Evolutionary conservation across 2,329 filamentous ascomycete genomes (phyloP), one percentile per base, ranked within the genome.

Genomic region (Corynespora cassiicola): DNA sequence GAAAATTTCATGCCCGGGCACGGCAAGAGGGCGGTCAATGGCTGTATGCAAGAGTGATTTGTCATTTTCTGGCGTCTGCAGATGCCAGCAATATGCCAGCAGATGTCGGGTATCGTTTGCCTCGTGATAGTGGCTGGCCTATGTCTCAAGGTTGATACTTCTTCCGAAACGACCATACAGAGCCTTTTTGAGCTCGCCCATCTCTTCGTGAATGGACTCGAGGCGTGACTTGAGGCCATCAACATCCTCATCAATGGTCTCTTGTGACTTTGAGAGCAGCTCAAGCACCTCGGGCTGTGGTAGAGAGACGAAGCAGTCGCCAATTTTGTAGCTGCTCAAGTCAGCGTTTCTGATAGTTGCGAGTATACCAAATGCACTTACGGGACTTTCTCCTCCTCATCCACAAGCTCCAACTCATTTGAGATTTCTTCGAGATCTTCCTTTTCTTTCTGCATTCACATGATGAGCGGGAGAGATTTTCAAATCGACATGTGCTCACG

Each of bases 81-180:
- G n/a, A n/a, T n/a, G n/a, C n/a, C n/a, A n/a, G n/a, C n/a, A n/a
- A n/a, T n/a, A n/a, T n/a, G n/a, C n/a, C n/a, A n/a, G n/a, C n/a
- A n/a, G n/a, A n/a, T n/a, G n/a, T n/a, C n/a, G n/a, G n/a, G n/a
- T n/a, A n/a, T n/a, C n/a, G n/a, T n/a, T n/a, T n/a, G n/a, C n/a
- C n/a, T n/a, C n/a, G n/a, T 11, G 14, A 25, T 25, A 25, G 6
- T 14, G 23, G 21, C 28, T 33, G 30, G 22, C 30, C 41, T 49
- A 94, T 55, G 87, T 89, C 72, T 99, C 94, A 52, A 97, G 78
- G 72, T 99, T 99, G 77, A 99, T 99, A 68, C 91, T 95, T 69
- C 88, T 84, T 39, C 94, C 94, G 72, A 99, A 99, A 47, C 95
- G 84, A 21, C 90, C 91, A 72, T 99, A 99, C 46, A 99, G 75